Conservation (phyloP, 2,329 filamentous ascomycete genomes). For the Colletotrichum navitas region DNA sequence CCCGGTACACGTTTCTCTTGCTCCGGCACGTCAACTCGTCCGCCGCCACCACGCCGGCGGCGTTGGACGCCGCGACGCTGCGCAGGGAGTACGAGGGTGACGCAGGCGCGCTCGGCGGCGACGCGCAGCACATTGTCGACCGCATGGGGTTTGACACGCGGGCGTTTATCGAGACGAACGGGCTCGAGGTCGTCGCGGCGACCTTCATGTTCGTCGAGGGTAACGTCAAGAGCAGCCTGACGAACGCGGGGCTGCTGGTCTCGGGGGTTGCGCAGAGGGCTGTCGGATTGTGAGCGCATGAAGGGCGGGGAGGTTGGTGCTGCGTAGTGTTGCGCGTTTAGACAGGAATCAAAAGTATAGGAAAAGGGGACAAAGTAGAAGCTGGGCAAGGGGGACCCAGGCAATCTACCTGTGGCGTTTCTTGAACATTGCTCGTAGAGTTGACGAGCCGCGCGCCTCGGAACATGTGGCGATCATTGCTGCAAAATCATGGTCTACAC, state of each 20-base stretch:
- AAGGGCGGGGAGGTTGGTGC: too few relatives aligned
- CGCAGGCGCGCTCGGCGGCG: not conserved
- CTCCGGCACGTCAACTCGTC: not conserved
- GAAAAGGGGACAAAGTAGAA: too few relatives aligned
- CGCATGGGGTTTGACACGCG: slow-evolving; percentile 12
- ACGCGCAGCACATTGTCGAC: slow-evolving; percentile 13
- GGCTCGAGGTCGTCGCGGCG: slow-evolving; percentile 12
- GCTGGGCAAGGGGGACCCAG: too few relatives aligned
- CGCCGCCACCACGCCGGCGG: not conserved
- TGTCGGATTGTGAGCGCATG: not conserved
- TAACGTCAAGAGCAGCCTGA: slow-evolving; percentile 8
- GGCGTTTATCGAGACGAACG: slow-evolving; percentile 10
- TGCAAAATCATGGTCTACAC: too few relatives aligned
- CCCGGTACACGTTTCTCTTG: slow-evolving; percentile 10
- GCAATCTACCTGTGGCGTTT: too few relatives aligned
- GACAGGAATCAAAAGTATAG: too few relatives aligned
- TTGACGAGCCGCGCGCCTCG: too few relatives aligned
- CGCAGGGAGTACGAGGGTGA: slow-evolving; percentile 8
- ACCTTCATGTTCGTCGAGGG: slow-evolving; percentile 18
- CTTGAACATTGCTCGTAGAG: too few relatives aligned
- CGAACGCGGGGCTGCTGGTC: slow-evolving; percentile 8
- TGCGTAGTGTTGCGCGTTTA: not conserved
- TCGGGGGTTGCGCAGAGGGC: slow-evolving; percentile 7
- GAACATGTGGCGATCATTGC: too few relatives aligned
- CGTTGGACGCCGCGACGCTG: slow-evolving; percentile 8